These are phyloP conservation scores for Fusarium nurragi DNA, from an alignment of 2,329 filamentous ascomycete species.

Conservation along the genomic window DNA sequence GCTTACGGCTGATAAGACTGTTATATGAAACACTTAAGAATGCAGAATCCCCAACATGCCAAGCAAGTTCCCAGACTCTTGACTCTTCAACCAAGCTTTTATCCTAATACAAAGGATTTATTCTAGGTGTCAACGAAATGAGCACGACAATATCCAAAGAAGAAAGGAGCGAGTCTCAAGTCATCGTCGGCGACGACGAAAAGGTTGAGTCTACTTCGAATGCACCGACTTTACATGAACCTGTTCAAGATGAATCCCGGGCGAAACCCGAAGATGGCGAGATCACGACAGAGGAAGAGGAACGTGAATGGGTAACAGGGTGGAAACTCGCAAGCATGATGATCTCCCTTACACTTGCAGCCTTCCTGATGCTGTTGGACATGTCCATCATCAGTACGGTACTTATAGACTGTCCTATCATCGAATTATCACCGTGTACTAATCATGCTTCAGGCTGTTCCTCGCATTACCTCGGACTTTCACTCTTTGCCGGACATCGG, in stretches of 20 bases:
- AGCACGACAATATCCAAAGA: background rate
- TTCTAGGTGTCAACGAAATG: constrained; percentile 4
- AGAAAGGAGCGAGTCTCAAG: background rate
- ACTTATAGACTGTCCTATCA: constrained; percentile 10
- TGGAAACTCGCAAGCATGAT: constrained; percentile 51
- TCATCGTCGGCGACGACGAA: background rate
- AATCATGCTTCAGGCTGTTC: constrained; percentile 52
- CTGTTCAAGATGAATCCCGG: constrained; percentile 5
- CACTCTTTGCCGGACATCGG: constrained; percentile 62
- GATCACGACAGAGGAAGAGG: constrained; percentile 12
- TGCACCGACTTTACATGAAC: constrained; percentile 34
- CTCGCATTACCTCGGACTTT: constrained; percentile 60
- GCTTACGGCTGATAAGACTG: constrained; percentile 4
- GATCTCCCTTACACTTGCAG: constrained; percentile 52
- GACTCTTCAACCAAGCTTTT: background rate
- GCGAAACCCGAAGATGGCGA: constrained; percentile 16
- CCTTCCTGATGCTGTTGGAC: constrained; percentile 61
- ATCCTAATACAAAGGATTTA: background rate
- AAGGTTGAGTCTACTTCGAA: constrained; percentile 20
- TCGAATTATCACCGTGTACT: background rate
- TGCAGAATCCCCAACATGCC: constrained; percentile 8
- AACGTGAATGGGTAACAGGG: constrained; percentile 36
- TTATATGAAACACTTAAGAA: constrained; percentile 17
- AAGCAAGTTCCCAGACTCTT: background rate
- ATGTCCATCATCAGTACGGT: constrained; percentile 64